Base-by-base conservation (phyloP, 805 yeast genomes). In the Ogataea paradorogensis region DNA sequence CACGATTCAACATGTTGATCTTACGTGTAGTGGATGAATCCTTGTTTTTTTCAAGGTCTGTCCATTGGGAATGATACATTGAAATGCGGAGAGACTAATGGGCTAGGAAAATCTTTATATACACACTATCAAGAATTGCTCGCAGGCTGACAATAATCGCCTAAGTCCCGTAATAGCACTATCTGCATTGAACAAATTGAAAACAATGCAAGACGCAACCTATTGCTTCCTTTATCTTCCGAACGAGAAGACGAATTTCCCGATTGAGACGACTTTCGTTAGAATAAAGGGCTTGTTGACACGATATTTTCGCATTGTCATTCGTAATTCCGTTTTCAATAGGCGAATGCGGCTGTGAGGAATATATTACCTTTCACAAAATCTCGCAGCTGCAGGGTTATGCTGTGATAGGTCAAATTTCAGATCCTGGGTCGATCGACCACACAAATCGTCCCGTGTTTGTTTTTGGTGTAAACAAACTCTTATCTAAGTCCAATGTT, bases 401-500 rank as follows among this genome's bases (percentile, higher is more conserved):
- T 10, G 13, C 4, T 24, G 3, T 24, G 11, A 10, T 24, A 10
- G 26, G 26, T 5, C 26, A 24, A 5, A 4, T 10, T 24, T 24
- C 13, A 10, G 26, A 24, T 24, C 26, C 7, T n/a, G 6, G 25
- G 34, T 31, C 34, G 34, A 31, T 31, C 27, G 34, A 21, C 34
- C 4, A 11, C 25, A 18, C 20, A 5, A 18, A 18, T 18, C 20
- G 20, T 18, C 20, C 20, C 20, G 20, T 18, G 20, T 18, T 18
- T 5, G 4, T 18, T 18, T 18, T 18, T 18, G 4, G 20, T 18
- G 26, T n/a, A 37, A 36, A 30, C 28, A 20, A 23, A 15, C 18
- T 20, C 22, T 20, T 10, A 5, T 14, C 9, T 15, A 11, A 3
- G 9, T 20, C 11, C 18, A 13, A 48, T 48, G 52, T 48, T 48